Evolutionary conservation across 129 eudicot genomes (phyloP).

Genomic region (Tagetes erecta): DNA sequence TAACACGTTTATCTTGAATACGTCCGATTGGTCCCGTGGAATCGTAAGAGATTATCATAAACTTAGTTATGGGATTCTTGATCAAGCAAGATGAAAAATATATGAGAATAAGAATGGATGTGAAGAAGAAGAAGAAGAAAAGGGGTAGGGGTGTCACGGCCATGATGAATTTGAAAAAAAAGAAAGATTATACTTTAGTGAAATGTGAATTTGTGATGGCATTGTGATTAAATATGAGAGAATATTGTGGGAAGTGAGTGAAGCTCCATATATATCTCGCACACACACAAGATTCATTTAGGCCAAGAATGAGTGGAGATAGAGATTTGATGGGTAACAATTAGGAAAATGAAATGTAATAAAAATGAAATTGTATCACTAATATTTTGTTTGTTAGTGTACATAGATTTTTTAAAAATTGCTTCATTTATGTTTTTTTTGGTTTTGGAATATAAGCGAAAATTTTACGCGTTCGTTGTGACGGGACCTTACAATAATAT

Average conservation of each 20-base stretch:
- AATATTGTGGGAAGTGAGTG: constrained; percentile 23
- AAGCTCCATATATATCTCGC: constrained; percentile 21
- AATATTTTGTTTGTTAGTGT: neutral
- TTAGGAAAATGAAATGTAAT: neutral
- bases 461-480: too few relatives aligned
- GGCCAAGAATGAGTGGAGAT: neutral
- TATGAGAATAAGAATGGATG: constrained; percentile 18
- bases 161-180: constrained; percentile 24
- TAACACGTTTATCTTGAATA: constrained; percentile 25
- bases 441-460: too few relatives aligned
- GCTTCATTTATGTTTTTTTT: too few relatives aligned
- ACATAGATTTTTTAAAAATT: too few relatives aligned
- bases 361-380: neutral
- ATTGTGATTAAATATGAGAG: constrained; percentile 36
- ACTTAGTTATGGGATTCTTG: constrained; percentile 18
- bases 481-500: too few relatives aligned
- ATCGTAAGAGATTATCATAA: constrained; percentile 22
- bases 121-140: constrained; percentile 20
- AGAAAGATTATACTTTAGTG: neutral
- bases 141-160: constrained; percentile 9
- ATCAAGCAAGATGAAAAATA: constrained; percentile 4
- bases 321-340: neutral
- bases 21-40: constrained; percentile 5
- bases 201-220: constrained; percentile 30
- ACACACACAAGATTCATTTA: neutral